Evolutionary conservation across 257 asterid genomes (phyloP).

Genomic region (Solanum verrucosum): DNA sequence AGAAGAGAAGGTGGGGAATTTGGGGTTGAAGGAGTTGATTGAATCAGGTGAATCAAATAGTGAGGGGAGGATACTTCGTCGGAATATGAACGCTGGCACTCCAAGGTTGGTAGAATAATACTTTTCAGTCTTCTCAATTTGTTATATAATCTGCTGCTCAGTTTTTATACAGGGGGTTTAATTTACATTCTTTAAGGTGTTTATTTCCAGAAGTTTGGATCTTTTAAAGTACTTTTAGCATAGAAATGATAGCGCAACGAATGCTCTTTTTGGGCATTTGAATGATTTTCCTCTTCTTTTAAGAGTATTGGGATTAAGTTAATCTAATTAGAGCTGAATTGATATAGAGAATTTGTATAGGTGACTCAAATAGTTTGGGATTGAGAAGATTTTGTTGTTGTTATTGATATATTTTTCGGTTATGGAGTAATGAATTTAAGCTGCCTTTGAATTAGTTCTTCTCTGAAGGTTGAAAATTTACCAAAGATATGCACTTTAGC

Average conservation of each 20-base stretch:
- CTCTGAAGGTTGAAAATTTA: neutral
- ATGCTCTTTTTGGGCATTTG: neutral
- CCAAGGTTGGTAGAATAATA: conserved; percentile 31
- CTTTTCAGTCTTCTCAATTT: neutral
- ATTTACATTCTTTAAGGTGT: neutral
- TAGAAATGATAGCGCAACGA: neutral
- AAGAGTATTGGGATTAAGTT: neutral
- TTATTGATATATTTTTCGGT: neutral
- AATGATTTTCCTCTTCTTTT: neutral
- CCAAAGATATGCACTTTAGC: neutral
- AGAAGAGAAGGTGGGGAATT: conserved; percentile 36
- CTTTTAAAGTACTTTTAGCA: neutral
- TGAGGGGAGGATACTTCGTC: conserved; percentile 54
- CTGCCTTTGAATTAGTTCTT: neutral
- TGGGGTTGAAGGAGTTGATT: conserved; percentile 81
- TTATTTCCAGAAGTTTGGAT: neutral
- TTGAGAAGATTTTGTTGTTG: neutral
- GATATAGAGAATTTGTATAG: neutral
- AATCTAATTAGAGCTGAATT: neutral
- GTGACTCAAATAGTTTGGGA: neutral
- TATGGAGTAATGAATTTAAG: neutral
- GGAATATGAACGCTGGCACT: conserved; percentile 53
- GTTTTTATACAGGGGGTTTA: neutral
- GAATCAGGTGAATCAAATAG: conserved; percentile 37
- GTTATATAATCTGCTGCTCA: neutral